Base-by-base conservation (phyloP, 352 stramenopile genomes). In the Pythium aristosporum region DNA sequence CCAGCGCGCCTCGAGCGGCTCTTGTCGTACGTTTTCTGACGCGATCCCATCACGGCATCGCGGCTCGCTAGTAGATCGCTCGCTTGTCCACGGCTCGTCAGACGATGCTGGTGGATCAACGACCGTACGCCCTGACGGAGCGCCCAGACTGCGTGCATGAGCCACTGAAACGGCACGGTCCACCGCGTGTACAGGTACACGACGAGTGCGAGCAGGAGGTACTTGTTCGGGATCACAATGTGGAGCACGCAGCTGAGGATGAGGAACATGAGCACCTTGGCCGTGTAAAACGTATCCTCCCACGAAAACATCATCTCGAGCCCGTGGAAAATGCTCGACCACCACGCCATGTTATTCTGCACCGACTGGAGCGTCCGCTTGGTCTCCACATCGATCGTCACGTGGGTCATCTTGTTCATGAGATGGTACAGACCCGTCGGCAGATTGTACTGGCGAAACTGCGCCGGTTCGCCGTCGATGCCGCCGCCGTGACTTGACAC, bases 371-470 rank as follows among this genome's bases (percentile, higher is more conserved):
- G 67, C 60, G 85, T 91, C 37, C 79, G 77, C 67, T 91, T 90
- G 25, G 85, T 94, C 61, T 94, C 85, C 30, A 86, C 69, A 56
- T 94, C 83, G 32, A 92, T 89, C 23, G 82, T 94, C 28, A 94
- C 83, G 58, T 92, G 83, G 3, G 85, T 92, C 85, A 94, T 94
- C 67, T 94, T 94, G 78, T 94, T 92, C 82, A 92, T 94, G 48
- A 94, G 61, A 58, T 92, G 83, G 57, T 89, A 89, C 67, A 94
- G 92, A n/a, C 85, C 83, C 13, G 82, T 81, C 12, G 85, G 85
- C 8, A 94, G 68, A 41, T 86, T 89, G 69, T 92, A 94, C 71
- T 91, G 81, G 8, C 83, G 80, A 51, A 91, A 89, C 49, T 85
- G 80, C 4, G 72, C 69, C 32, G 69, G 78, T 34, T 76, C 69